These are phyloP conservation scores for Acanthamoeba lenticulata DNA, from an alignment of 208 protist genomes.

Conservation along the genomic window DNA sequence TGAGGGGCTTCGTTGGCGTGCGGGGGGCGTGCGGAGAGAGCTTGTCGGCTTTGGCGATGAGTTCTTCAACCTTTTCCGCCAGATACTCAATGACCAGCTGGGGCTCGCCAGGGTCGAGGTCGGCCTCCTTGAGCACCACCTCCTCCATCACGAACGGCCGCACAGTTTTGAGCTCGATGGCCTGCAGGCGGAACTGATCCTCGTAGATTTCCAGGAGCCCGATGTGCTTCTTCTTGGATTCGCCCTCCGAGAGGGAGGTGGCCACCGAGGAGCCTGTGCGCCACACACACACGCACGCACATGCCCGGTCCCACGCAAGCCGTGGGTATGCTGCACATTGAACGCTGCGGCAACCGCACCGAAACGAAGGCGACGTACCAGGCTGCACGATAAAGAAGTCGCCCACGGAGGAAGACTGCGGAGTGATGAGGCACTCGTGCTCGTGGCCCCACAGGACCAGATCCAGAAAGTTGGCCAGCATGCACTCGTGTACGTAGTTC, in stretches of 20 bases:
- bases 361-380: constrained; percentile 79
- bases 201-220: constrained; percentile 83
- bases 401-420: constrained; percentile 76
- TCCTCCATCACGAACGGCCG: constrained; percentile 92
- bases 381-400: constrained; percentile 97
- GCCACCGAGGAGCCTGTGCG: constrained; percentile 90
- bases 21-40: background rate
- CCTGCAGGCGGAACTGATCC: constrained; percentile 87
- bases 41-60: constrained; percentile 77
- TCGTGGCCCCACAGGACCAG: constrained; percentile 99
- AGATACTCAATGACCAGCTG: constrained; percentile 78
- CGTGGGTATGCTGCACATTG: no score
- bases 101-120: constrained; percentile 73
- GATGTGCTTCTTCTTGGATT: constrained; percentile 95
- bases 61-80: constrained; percentile 77
- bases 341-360: background rate
- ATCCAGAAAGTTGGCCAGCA: constrained; percentile 94
- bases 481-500: constrained; percentile 93
- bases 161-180: constrained; percentile 91
- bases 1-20: constrained; percentile 52
- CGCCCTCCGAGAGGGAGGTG: constrained; percentile 93
- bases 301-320: no score
- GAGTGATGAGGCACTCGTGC: constrained; percentile 97
- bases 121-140: constrained; percentile 64
- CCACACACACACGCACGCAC: background rate